Base-by-base conservation (phyloP, 2,329 filamentous ascomycete genomes). In the Cryphonectria nitschkei region DNA sequence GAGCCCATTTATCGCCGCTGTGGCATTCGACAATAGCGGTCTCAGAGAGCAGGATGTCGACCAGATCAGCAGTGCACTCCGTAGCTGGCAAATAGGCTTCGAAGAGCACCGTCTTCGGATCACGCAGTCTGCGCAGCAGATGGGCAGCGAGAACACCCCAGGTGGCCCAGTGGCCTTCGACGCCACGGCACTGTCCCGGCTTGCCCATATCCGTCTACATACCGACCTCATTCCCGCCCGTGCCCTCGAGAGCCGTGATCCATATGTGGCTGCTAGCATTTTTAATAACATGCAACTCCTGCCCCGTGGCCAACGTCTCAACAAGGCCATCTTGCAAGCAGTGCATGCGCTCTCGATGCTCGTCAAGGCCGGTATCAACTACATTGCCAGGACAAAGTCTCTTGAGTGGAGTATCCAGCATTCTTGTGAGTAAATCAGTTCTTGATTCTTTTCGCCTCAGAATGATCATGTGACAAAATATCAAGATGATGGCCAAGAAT, bases 301-400 rank as follows among this genome's bases (percentile, higher is more conserved):
- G 14, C 83, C 87, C 29, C 84, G 90, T 67, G 90, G 86, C 68
- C 81, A 86, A 29, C 86, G 88, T 43, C 83, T 92, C 34, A 89
- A 88, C 46, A 83, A 89, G 62, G 90, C 90, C 0, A 86, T 92
- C 0, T 85, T 91, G 39, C 90, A 93, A 75, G 88, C 89, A 1
- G 88, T 90, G 39, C 90, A 92, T 76, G 90, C 90, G 0, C 81
- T 93, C 50, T 90, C 89, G 3, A 89, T 92, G 82, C 81, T 90
- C 34, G 88, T 91, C 71, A 90, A 90, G 77, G 83, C 85, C 19
- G 88, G 88, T 0, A 87, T 90, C 29, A 89, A 88, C 74, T 90
- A 89, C 74, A 87, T 90, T 64, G 87, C 88, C 58, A 84, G 86
- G 73, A 87, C 87, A 6, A 89, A 89, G 78, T 88, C 87, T 1